Evolutionary conservation across 805 yeast genomes (phyloP).

Genomic region (Schwanniomyces occidentalis): DNA sequence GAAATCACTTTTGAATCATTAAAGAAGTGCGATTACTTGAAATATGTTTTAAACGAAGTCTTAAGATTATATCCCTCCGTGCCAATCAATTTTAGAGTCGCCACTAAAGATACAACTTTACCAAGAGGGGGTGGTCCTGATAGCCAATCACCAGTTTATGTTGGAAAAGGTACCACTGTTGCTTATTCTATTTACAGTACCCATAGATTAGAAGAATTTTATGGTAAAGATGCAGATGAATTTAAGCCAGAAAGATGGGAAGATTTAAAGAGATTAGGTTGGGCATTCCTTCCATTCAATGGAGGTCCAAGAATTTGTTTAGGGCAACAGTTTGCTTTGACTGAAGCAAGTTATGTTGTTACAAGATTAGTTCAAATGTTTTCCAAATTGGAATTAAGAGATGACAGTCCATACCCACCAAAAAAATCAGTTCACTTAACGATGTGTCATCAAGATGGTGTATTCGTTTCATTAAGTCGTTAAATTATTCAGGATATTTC

Average conservation of each 20-base stretch:
- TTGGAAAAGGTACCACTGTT: slow-evolving; percentile 46
- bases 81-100: slow-evolving; percentile 32
- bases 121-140: slow-evolving; percentile 40
- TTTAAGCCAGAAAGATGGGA: slow-evolving; percentile 55
- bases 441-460: slow-evolving; percentile 27
- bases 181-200: slow-evolving; percentile 42
- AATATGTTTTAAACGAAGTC: slow-evolving; percentile 28
- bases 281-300: slow-evolving; percentile 55
- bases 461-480: slow-evolving; percentile 13
- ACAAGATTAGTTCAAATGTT: slow-evolving; percentile 35
- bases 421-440: slow-evolving; percentile 29
- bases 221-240: slow-evolving; percentile 47
- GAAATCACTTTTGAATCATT: slow-evolving; percentile 32
- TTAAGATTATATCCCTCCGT: slow-evolving; percentile 37
- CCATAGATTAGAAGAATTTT: slow-evolving; percentile 41
- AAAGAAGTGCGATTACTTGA: slow-evolving; percentile 34
- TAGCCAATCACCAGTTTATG: slow-evolving; percentile 37
- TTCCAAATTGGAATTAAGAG: slow-evolving; percentile 18
- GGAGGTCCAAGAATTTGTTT: slow-evolving; percentile 60
- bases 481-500: background rate
- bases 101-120: slow-evolving; percentile 31
- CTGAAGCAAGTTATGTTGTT: slow-evolving; percentile 51
- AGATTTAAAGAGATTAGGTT: slow-evolving; percentile 35
- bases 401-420: slow-evolving; percentile 28
- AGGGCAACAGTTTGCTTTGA: slow-evolving; percentile 58